Evolutionary conservation across 768 basidiomycete species (phyloP).

Genomic region (Suillus paluster): DNA sequence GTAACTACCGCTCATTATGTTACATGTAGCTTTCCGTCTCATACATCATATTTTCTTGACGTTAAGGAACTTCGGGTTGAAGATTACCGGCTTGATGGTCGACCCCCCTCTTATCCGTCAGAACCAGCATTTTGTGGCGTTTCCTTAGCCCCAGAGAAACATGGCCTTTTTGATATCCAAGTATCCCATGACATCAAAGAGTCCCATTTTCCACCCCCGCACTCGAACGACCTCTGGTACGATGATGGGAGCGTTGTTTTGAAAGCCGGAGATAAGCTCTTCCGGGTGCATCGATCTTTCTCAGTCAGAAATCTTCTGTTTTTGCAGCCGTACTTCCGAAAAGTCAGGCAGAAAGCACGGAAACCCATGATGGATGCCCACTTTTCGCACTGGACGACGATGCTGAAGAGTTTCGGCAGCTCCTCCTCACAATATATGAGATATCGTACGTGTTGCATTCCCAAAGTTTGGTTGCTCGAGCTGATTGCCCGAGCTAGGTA

Average conservation of each 20-base stretch:
- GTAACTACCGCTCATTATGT: no score
- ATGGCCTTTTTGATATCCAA: not conserved
- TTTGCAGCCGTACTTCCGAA: not conserved
- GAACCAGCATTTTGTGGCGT: not conserved
- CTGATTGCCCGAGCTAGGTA: not conserved
- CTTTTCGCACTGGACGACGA: not conserved
- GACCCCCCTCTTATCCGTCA: not conserved
- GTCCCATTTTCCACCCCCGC: not conserved
- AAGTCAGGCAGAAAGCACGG: no score
- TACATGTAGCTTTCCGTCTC: no score
- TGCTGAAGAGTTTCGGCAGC: no score
- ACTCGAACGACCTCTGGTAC: not conserved
- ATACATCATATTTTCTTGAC: not conserved
- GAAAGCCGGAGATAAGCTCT: not conserved
- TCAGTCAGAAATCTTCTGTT: not conserved
- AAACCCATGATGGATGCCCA: not conserved
- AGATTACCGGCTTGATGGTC: slow-evolving; percentile 1
- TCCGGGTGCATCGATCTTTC: not conserved
- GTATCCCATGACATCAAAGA: not conserved
- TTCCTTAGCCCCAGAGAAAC: not conserved
- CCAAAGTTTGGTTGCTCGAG: not conserved
- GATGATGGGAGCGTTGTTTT: no score
- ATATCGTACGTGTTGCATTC: not conserved
- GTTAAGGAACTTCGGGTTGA: not conserved
- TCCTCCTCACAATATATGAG: not conserved